Base-by-base conservation (phyloP, 495 filamentous ascomycete genomes). In the Saxispiralis lemnorum region DNA sequence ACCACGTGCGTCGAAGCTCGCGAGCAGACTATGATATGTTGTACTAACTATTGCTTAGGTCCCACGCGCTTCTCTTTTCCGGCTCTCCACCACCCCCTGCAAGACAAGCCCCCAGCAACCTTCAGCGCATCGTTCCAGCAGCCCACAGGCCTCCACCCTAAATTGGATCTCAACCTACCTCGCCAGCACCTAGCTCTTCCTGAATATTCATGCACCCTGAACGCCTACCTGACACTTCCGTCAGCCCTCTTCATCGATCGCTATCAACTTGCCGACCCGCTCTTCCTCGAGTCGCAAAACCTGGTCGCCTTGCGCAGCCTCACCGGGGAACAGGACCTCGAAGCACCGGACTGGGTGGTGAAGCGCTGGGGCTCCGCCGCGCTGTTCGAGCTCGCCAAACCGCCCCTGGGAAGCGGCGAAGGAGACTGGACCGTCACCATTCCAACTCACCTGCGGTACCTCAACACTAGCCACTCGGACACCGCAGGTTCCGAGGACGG, bases 61-160 rank as follows among this genome's bases (percentile, higher is more conserved):
- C 71, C 78, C 31, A 81, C 81, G 0, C 64, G 88, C 45, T 95
- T 97, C 66, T 75, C 82, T n/a, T 94, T 95, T 54, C 77, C 85
- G 16, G 78, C 85, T 7, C 77, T 87, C 0, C 89, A 97, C 56
- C 79, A 89, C 47, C 62, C 69, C 7, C 57, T 66, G 43, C 64
- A 57, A 31, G 56, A 41, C 69, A 70, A 52, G 62, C 61, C 1
- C 60, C 68, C 36, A 46, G 54, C 62, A 13, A 63, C 40, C 18
- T 80, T 70, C 45, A 53, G 44, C 7, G 56, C 66, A 19, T 62
- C 62, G 2, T 84, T 93, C 54, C 53, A 69, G 16, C 45, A 59
- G 2, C 89, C 87, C 3, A 79, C 75, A 0, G 87, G 89, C n/a
- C 69, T 96, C 10, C 89, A 97, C 60, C 89, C 89, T 7, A 83